A percentile compares a stretch with the other conserved stretches of the same genome.
phyloP scores from a whole-genome alignment of 768 basidiomycete genomes.

The Gautieria morchelliformis region DNA sequence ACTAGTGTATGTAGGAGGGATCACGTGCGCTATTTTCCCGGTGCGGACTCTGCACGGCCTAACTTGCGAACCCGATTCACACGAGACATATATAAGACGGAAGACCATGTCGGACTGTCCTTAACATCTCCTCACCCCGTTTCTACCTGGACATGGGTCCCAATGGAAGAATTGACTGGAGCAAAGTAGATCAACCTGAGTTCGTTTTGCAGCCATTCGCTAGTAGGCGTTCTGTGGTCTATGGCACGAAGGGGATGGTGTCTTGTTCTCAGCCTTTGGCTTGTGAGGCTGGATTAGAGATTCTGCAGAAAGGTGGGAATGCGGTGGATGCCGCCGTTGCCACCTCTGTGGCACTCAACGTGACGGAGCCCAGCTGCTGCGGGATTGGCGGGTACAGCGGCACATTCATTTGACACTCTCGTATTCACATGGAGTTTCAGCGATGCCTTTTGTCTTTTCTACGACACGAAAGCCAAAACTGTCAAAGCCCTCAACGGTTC shows the following conservation, averaged over 20 bases:
- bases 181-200: slow-evolving; percentile 58
- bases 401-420: not conserved
- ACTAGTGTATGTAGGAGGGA: not conserved
- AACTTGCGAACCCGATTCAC: not conserved
- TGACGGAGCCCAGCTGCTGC: slow-evolving; percentile 80
- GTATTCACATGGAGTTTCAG: slow-evolving; percentile 27
- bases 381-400: slow-evolving; percentile 77
- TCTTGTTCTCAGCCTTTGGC: slow-evolving; percentile 88
- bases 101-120: not conserved
- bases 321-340: slow-evolving; percentile 97
- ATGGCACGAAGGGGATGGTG: slow-evolving; percentile 80
- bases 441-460: slow-evolving; percentile 91
- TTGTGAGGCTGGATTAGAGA: slow-evolving; percentile 83
- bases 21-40: not conserved
- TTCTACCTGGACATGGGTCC: not conserved
- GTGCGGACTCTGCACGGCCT: not conserved
- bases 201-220: slow-evolving; percentile 60
- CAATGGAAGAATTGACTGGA: slow-evolving; percentile 34
- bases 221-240: slow-evolving; percentile 80
- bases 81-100: not conserved
- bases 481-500: slow-evolving; percentile 92
- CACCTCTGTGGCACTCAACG: slow-evolving; percentile 83
- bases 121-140: not conserved
- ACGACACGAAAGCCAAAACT: slow-evolving; percentile 68
- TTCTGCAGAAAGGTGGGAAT: slow-evolving; percentile 89